Conservation (phyloP, 495 filamentous ascomycete species). For the Penicillium subrubescens region DNA sequence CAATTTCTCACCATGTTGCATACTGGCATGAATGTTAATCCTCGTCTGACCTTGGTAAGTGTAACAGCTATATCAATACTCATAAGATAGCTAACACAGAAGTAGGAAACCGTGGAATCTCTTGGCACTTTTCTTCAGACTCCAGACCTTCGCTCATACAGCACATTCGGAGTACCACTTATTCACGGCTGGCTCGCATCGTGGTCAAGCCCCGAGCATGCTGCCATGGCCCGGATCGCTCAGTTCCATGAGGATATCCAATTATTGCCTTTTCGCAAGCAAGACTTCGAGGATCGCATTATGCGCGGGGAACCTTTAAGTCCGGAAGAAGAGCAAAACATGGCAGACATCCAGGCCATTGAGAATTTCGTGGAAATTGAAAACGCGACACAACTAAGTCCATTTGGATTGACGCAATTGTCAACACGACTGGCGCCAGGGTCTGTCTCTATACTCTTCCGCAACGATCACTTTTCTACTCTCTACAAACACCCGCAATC, state of each 20-base stretch:
- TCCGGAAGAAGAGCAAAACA: constrained; percentile 67
- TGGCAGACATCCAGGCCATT: constrained; percentile 80
- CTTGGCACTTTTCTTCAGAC: constrained; percentile 79
- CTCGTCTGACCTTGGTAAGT: constrained; percentile 66
- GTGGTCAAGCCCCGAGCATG: constrained; percentile 60
- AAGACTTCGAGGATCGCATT: constrained; percentile 83
- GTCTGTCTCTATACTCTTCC: constrained; percentile 83
- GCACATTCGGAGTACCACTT: constrained; percentile 81
- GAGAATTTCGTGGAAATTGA: constrained; percentile 71
- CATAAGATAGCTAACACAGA: background rate
- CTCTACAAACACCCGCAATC: constrained; percentile 80
- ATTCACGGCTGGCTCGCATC: constrained; percentile 92
- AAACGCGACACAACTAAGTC: constrained; percentile 84
- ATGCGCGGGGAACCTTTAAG: constrained; percentile 51
- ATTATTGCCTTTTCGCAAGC: constrained; percentile 81
- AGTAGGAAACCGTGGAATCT: constrained; percentile 48
- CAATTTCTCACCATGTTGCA: constrained; percentile 85
- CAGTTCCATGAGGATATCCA: constrained; percentile 88
- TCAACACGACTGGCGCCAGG: constrained; percentile 65
- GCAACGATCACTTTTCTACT: constrained; percentile 96
- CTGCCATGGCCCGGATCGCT: constrained; percentile 69
- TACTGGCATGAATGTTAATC: constrained; percentile 98
- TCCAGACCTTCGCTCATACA: constrained; percentile 80
- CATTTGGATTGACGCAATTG: constrained; percentile 75
- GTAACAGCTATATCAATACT: background rate